phyloP scores from a whole-genome alignment of 805 yeast species.

The Spathaspora boniae region DNA sequence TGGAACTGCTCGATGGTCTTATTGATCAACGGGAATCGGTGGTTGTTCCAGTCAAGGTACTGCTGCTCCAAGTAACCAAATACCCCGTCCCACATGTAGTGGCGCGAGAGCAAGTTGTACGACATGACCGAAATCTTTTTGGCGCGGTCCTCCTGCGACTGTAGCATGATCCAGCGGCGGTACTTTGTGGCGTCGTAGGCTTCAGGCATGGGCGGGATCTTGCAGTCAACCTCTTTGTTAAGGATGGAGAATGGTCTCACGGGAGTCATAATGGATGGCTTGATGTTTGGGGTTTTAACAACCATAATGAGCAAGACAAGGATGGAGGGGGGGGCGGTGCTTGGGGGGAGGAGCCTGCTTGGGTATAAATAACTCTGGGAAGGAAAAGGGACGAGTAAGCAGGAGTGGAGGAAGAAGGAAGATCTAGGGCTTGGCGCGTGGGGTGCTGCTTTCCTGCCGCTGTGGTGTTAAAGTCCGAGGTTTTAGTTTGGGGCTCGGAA shows the following conservation, averaged over 20 bases:
- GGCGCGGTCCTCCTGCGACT: conserved; percentile 3
- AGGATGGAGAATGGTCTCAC: conserved; percentile 3
- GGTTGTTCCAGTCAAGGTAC: conserved; percentile 45
- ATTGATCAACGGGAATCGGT: conserved; percentile 37
- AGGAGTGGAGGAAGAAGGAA: no score
- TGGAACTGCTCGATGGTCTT: conserved; percentile 33
- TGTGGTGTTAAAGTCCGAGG: no score
- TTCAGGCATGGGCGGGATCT: conserved; percentile 7
- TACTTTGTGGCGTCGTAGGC: conserved; percentile 21
- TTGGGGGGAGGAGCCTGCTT: no score
- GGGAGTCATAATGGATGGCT: conserved; percentile 1
- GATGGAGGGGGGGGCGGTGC: no score
- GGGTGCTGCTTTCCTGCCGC: no score
- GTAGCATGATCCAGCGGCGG: conserved; percentile 19
- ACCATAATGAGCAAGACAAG: no score
- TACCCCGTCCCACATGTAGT: conserved; percentile 59
- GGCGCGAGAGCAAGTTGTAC: conserved; percentile 48
- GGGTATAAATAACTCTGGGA: no score
- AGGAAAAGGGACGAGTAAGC: no score
- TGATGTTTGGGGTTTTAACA: no score
- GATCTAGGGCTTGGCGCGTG: no score
- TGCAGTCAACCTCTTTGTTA: conserved; percentile 4
- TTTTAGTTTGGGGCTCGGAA: no score
- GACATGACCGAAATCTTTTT: conserved; percentile 29
- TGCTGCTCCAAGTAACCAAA: conserved; percentile 48